Evolutionary conservation across 352 stramenopile species (phyloP), one percentile per base, ranked within the genome.

Genomic region (Phytophthora sp.): DNA sequence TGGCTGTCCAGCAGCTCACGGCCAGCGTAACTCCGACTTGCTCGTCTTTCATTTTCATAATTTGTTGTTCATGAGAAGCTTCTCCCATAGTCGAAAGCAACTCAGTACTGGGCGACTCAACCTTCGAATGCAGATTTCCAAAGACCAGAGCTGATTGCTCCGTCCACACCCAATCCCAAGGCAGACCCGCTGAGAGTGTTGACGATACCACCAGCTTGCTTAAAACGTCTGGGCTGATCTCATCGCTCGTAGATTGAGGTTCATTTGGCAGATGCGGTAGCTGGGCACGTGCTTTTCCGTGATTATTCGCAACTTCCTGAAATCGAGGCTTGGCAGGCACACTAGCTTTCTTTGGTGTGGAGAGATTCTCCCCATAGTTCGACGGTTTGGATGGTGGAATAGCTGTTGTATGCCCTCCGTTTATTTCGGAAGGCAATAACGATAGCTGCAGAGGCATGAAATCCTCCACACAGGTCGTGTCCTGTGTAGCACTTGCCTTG

Each of bases 41-140:
- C 23, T 92, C 86, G 7, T 82, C 80, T 62, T 84, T 86, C 57
- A 93, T 79, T 47, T 79, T 84, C 4, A 75, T 47, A 3, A 90
- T 50, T 47, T 89, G 81, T 23, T 84, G 84, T 36, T 89, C 77
- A 36, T 82, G 75, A 18, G 54, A 73, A 33, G 38, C 30, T 4
- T 39, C 13, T 7, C 63, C 66, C 5, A 78, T 55, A 2, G 63
- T 64, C 20, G 57, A 51, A 20, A 86, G 54, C 8, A 71, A 46
- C 12, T 68, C 55, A 23, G 63, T 21, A 54, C 36, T 59, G 2
- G 70, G 77, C 15, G 60, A 27, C 15, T 78, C 56, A 4, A 89
- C 45, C 41, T 75, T 71, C 6, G 56, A 61, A 24, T 77, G 39
- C 3, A 53, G 13, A 21, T 69, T 49, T 6, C 69, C 66, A 64